A percentile compares a stretch with the other conserved stretches of the same genome.
These are phyloP conservation scores for Raphanus hybrid DNA, from an alignment of 441 rosid species.

Conservation along the genomic window DNA sequence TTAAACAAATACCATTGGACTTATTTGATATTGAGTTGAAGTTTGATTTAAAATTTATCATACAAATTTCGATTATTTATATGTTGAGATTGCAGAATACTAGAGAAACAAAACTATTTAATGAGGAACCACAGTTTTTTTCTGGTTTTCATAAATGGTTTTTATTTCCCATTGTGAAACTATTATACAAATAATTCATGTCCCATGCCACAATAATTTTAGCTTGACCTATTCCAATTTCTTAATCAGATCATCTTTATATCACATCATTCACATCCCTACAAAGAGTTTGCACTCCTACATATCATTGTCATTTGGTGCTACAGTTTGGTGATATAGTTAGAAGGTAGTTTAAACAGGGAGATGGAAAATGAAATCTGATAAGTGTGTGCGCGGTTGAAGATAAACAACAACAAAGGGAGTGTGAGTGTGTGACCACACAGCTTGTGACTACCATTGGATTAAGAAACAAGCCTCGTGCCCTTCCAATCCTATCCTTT, in stretches of 20 bases:
- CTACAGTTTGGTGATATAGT: slow-evolving; percentile 33
- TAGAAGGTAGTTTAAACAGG: slow-evolving; percentile 19
- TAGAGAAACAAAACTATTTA: background rate
- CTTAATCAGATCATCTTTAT: slow-evolving; percentile 7
- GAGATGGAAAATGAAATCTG: slow-evolving; percentile 18
- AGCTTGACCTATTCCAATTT: slow-evolving; percentile 10
- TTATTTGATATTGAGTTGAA: background rate
- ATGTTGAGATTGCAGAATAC: background rate
- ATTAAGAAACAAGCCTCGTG: slow-evolving; percentile 75
- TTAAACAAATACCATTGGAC: background rate
- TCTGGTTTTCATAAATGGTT: background rate
- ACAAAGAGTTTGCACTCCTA: slow-evolving; percentile 17
- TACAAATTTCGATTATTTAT: background rate
- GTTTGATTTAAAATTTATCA: background rate
- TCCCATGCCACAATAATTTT: background rate
- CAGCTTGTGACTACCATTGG: slow-evolving; percentile 45
- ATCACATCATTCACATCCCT: slow-evolving; percentile 29
- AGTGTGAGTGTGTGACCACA: slow-evolving; percentile 37
- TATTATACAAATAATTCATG: slow-evolving; percentile 24
- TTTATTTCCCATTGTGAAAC: slow-evolving; percentile 5
- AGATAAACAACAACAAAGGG: slow-evolving; percentile 25
- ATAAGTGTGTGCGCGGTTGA: slow-evolving; percentile 36
- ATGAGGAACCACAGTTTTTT: background rate
- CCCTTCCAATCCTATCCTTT: slow-evolving; percentile 47
- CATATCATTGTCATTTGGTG: slow-evolving; percentile 26